A percentile compares a stretch with the other conserved stretches of the same genome.
phyloP scores from a whole-genome alignment of 495 filamentous ascomycete genomes.

The Lophiotrema nucula region DNA sequence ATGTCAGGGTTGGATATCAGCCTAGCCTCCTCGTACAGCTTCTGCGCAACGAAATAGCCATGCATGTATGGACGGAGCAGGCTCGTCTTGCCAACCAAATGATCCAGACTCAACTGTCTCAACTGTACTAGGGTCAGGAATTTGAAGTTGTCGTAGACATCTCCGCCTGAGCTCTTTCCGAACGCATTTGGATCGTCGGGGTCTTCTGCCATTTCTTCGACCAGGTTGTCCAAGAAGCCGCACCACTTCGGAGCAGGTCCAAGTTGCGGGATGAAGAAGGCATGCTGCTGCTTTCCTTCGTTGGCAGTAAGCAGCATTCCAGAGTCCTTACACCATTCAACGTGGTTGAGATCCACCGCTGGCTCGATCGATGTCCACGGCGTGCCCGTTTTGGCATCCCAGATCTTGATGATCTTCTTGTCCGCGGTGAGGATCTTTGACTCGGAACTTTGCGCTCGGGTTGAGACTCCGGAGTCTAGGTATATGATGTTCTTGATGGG shows the following conservation, averaged over 20 bases:
- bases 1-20: constrained; percentile 89
- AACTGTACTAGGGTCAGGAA: constrained; percentile 88
- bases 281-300: constrained; percentile 87
- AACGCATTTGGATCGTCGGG: constrained; percentile 67
- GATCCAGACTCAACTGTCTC: constrained; percentile 73
- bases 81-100: constrained; percentile 82
- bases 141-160: constrained; percentile 97
- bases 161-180: constrained; percentile 47
- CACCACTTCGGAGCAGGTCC: constrained; percentile 95
- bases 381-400: constrained; percentile 74
- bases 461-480: constrained; percentile 68
- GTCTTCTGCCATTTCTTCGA: constrained; percentile 95
- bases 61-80: constrained; percentile 95
- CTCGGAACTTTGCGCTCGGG: constrained; percentile 59
- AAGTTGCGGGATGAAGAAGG: constrained; percentile 93
- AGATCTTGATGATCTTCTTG: constrained; percentile 96
- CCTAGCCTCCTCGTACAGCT: constrained; percentile 89
- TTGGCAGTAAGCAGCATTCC: constrained; percentile 95
- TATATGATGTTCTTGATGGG: constrained; percentile 88
- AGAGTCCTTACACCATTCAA: constrained; percentile 81
- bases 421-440: constrained; percentile 89
- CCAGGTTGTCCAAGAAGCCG: constrained; percentile 91
- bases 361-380: constrained; percentile 97
- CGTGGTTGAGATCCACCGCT: constrained; percentile 86
- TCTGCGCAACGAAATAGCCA: constrained; percentile 92